Evolutionary conservation across 2,329 filamentous ascomycete genomes (phyloP).

Genomic region (Geosmithia flava): DNA sequence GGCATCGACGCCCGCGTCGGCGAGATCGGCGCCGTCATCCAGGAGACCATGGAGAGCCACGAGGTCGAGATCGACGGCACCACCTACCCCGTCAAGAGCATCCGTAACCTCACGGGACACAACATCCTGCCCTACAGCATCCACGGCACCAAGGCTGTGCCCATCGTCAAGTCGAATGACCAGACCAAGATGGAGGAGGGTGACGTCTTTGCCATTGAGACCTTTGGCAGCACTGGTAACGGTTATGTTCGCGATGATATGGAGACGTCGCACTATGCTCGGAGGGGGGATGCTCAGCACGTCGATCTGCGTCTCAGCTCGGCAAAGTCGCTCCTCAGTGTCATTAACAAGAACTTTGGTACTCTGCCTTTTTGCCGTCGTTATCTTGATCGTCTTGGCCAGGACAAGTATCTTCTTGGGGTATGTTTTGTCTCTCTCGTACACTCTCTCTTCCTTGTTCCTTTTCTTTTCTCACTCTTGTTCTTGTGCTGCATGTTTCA

Average conservation of each 20-base stretch:
- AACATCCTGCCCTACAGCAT: conserved; percentile 84
- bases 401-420: conserved; percentile 87
- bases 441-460: too few species aligned
- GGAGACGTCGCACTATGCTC: conserved; percentile 83
- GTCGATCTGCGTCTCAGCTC: conserved; percentile 67
- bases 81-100: conserved; percentile 70
- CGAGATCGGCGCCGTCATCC: conserved; percentile 73
- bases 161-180: conserved; percentile 80
- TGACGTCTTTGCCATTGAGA: conserved; percentile 91
- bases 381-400: conserved; percentile 84
- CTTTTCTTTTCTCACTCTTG: too few species aligned
- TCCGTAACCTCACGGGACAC: conserved; percentile 81
- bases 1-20: conserved; percentile 85
- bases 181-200: conserved; percentile 97
- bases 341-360: conserved; percentile 94
- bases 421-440: conserved; percentile 32
- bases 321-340: conserved; percentile 72
- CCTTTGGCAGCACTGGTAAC: conserved; percentile 86
- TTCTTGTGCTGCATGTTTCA: neutral
- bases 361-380: conserved; percentile 83
- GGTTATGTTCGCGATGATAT: conserved; percentile 80
- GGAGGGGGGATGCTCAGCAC: conserved; percentile 59
- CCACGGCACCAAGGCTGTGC: conserved; percentile 85
- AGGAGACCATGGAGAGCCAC: conserved; percentile 89
- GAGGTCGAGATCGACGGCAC: conserved; percentile 74